Conservation (phyloP, 139 green algal species). For the Tetradesmus lagerheimii region DNA sequence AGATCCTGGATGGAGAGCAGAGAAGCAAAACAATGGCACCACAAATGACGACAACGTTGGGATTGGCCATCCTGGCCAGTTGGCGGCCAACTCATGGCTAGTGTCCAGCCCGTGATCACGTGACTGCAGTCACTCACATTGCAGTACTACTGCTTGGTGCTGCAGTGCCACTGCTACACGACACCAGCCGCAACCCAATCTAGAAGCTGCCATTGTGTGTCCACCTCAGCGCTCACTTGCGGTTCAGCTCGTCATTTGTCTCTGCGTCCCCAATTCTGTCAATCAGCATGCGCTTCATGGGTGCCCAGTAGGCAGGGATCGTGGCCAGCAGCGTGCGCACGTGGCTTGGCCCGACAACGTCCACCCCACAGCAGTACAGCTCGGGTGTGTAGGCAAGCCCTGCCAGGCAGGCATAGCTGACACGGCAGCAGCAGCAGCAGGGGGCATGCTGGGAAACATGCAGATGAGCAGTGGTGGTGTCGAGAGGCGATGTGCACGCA, state of each 20-base stretch:
- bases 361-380: conserved; percentile 33
- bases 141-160: background rate
- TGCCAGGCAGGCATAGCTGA: conserved; percentile 35
- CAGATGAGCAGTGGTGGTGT: background rate
- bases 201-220: background rate
- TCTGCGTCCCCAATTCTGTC: conserved; percentile 19
- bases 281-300: background rate
- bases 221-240: background rate
- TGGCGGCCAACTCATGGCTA: too few species aligned
- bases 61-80: too few species aligned
- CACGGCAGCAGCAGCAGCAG: background rate
- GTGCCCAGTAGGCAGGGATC: conserved; percentile 39
- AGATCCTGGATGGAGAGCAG: conserved; percentile 24
- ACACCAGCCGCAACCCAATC: background rate
- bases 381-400: conserved; percentile 34
- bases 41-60: background rate
- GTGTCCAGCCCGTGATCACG: too few species aligned
- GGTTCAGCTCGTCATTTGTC: background rate
- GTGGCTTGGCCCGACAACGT: conserved; percentile 28
- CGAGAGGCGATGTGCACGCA: background rate
- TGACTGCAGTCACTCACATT: background rate
- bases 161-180: too few species aligned
- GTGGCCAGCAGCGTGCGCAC: background rate
- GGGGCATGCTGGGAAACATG: background rate
- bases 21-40: background rate